Base-by-base conservation (phyloP, 345 rosid species). In the Brassica nigra region DNA sequence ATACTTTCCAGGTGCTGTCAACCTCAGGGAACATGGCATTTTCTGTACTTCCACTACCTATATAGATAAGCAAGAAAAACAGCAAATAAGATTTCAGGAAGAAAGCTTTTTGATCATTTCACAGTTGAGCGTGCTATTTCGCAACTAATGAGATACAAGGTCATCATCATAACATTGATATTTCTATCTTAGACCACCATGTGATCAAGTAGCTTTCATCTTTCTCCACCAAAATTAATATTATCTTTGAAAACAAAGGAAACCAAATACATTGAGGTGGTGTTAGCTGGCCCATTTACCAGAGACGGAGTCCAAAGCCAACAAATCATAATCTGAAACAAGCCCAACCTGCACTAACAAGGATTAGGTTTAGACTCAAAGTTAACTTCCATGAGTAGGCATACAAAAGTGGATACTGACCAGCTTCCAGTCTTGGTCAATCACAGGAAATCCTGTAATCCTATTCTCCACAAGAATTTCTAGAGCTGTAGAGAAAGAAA, bases 1-100 rank as follows among this genome's bases (percentile, higher is more conserved):
- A 11, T 89, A 95, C 97, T 87, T 92, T 95, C 97, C 97, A 95
- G 23, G 90, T 86, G 87, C 97, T 91, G 88, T 91, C 97, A 74
- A 95, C 97, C 71, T 95, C 97, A 75, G 99, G 99, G 81, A 95
- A 95, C 94, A 95, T 85, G 84, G 75, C 67, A 67, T 84, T 92
- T 49, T 91, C 95, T 74, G 91, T 83, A 79, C 67, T 84, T 79
- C 85, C 87, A 58, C 86, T 81, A 80, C 97, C 94, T 92, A 74
- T 57, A 47, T 59, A 62, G 58, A 67, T 27, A 52, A 29, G 11
- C 49, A 37, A 54, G 31, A 55, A 64, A 70, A 61, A n/a, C 3
- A 66, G 68, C 61, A 77, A 68, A 44, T 47, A 61, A 58, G 78
- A 79, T 58, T 72, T 66, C 18, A 66, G 18, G 68, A 74, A 74